Evolutionary conservation across 768 basidiomycete species (phyloP).

Genomic region (Lentinula raphanica): DNA sequence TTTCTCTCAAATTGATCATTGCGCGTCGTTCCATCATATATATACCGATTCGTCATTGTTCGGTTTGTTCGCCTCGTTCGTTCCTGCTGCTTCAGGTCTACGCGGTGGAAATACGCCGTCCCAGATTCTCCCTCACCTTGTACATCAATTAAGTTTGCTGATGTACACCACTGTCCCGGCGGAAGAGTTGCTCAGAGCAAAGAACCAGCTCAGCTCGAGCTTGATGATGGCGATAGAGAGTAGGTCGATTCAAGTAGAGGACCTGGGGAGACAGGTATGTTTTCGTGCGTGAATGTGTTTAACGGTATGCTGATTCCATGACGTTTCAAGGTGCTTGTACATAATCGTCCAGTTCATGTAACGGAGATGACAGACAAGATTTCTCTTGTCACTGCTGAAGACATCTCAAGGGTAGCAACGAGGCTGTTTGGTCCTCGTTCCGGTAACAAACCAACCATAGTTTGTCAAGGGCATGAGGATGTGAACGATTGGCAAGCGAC

Average conservation of each 20-base stretch:
- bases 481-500: constrained; percentile 59
- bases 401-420: constrained; percentile 70
- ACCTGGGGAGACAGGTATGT: constrained; percentile 82
- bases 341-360: constrained; percentile 80
- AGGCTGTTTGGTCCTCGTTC: constrained; percentile 67
- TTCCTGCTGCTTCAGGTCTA: constrained; percentile 53
- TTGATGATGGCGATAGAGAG: constrained; percentile 95
- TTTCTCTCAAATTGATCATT: constrained; percentile 90
- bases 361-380: constrained; percentile 88
- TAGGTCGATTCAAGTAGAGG: constrained; percentile 77
- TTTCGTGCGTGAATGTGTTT: neutral
- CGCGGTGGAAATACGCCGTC: constrained; percentile 59
- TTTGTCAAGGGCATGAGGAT: constrained; percentile 80
- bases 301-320: constrained; percentile 4
- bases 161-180: constrained; percentile 63
- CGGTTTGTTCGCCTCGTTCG: constrained; percentile 83
- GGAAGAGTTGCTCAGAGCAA: constrained; percentile 76
- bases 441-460: constrained; percentile 67
- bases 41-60: constrained; percentile 93
- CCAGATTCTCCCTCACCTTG: constrained; percentile 77
- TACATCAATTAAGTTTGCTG: constrained; percentile 81
- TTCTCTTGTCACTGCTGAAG: constrained; percentile 64
- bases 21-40: constrained; percentile 95
- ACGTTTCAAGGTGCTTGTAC: constrained; percentile 63
- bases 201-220: constrained; percentile 91